These are phyloP conservation scores for Chaetomium olivaceum DNA, from an alignment of 2,329 filamentous ascomycete genomes.

Conservation along the genomic window DNA sequence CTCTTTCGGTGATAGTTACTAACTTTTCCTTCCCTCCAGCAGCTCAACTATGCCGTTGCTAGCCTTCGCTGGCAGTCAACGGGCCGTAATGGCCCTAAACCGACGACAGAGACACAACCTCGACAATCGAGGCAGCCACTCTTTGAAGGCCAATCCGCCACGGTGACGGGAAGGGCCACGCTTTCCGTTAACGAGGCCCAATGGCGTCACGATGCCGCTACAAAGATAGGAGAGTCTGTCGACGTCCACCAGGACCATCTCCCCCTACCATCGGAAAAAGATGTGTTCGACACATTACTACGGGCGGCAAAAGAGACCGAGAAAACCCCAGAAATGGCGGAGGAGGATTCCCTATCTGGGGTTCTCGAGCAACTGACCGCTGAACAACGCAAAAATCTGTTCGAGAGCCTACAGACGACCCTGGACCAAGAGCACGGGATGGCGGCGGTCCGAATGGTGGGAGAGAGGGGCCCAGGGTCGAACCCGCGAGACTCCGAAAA, in stretches of 20 bases:
- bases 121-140: neutral
- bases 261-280: neutral
- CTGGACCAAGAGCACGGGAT: neutral
- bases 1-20: neutral
- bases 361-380: neutral
- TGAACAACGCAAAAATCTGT: neutral
- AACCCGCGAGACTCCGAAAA: neutral
- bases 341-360: neutral
- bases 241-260: neutral
- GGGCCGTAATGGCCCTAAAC: neutral
- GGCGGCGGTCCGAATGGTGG: neutral
- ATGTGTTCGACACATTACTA: neutral
- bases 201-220: neutral
- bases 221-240: too few relatives aligned
- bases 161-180: neutral
- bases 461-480: neutral
- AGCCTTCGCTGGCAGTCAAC: constrained; percentile 1
- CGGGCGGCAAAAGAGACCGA: neutral
- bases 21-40: neutral
- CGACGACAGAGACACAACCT: neutral
- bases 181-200: neutral
- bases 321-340: neutral
- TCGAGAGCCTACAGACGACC: neutral
- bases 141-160: neutral
- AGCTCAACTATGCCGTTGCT: neutral